Conservation (phyloP, 441 rosid genomes). For the Euphorbia schlechtendalii region DNA sequence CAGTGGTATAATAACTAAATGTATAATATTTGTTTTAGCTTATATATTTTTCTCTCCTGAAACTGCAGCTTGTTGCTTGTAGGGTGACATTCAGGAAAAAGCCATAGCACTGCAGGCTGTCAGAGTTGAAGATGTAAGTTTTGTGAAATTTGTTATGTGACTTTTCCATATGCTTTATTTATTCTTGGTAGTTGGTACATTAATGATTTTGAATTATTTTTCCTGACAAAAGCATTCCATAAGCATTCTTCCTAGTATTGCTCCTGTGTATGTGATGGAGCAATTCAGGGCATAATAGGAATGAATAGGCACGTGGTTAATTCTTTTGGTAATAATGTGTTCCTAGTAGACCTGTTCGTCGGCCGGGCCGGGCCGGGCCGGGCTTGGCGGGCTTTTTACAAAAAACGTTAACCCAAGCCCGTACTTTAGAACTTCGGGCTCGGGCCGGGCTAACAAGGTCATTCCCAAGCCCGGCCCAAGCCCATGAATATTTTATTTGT, state of each 20-base stretch:
- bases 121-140: conserved; percentile 88
- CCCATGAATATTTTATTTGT: too few relatives aligned
- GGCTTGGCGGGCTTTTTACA: too few relatives aligned
- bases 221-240: too few relatives aligned
- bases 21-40: conserved; percentile 4
- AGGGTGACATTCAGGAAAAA: conserved; percentile 93
- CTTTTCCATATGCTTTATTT: not conserved
- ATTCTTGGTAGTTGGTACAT: not conserved
- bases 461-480: too few relatives aligned
- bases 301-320: too few relatives aligned
- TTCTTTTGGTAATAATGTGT: too few relatives aligned
- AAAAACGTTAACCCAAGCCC: too few relatives aligned
- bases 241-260: not conserved
- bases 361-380: too few relatives aligned
- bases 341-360: too few relatives aligned
- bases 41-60: conserved; percentile 18
- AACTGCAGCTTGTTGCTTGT: conserved; percentile 22
- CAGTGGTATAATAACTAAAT: conserved; percentile 55
- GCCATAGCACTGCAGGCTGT: conserved; percentile 81
- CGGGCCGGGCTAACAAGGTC: too few relatives aligned
- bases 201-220: not conserved
- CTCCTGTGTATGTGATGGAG: not conserved
- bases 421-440: too few relatives aligned
- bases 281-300: too few relatives aligned
- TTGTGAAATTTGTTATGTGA: not conserved